phyloP scores from a whole-genome alignment of 192 early-diverging fungal genomes.

The Coemansia sp. region DNA sequence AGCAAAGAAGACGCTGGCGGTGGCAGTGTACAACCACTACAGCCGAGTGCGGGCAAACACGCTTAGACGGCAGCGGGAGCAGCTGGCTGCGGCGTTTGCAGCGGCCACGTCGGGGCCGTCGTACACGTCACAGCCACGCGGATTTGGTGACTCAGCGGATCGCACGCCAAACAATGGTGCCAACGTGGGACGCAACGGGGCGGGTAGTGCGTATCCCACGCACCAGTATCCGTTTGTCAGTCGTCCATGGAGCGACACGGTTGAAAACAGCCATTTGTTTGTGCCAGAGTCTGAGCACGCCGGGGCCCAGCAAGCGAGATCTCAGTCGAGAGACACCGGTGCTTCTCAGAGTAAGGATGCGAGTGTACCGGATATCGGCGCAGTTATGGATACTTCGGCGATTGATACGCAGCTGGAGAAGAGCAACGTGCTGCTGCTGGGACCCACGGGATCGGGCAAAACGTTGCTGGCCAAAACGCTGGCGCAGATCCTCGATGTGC shows the following conservation, averaged over 20 bases:
- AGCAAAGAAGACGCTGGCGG: slow-evolving; percentile 78
- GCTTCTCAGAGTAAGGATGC: background rate
- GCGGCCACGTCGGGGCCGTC: slow-evolving; percentile 13
- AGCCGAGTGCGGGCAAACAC: slow-evolving; percentile 71
- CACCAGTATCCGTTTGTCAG: slow-evolving; percentile 43
- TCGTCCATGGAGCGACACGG: slow-evolving; percentile 46
- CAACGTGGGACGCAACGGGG: slow-evolving; percentile 35
- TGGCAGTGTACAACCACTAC: slow-evolving; percentile 88
- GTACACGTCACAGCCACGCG: slow-evolving; percentile 19
- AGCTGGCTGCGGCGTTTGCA: slow-evolving; percentile 48
- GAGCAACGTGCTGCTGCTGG: slow-evolving; percentile 85
- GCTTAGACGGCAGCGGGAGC: slow-evolving; percentile 49
- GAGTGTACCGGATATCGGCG: background rate
- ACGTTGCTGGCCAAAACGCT: slow-evolving; percentile 80
- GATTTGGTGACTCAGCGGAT: slow-evolving; percentile 26
- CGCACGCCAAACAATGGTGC: background rate
- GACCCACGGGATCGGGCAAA: slow-evolving; percentile 85
- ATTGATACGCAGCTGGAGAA: slow-evolving; percentile 73
- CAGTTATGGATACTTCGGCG: slow-evolving; percentile 4
- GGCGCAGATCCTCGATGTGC: slow-evolving; percentile 80
- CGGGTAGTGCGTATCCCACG: slow-evolving; percentile 39
- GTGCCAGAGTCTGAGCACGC: slow-evolving; percentile 14
- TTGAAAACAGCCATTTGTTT: slow-evolving; percentile 44
- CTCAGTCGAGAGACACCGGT: background rate
- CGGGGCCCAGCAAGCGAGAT: background rate